A percentile compares a stretch with the other conserved stretches of the same genome.
phyloP scores from a whole-genome alignment of 2,329 filamentous ascomycete species.

The Didymosphaeria variabile region DNA sequence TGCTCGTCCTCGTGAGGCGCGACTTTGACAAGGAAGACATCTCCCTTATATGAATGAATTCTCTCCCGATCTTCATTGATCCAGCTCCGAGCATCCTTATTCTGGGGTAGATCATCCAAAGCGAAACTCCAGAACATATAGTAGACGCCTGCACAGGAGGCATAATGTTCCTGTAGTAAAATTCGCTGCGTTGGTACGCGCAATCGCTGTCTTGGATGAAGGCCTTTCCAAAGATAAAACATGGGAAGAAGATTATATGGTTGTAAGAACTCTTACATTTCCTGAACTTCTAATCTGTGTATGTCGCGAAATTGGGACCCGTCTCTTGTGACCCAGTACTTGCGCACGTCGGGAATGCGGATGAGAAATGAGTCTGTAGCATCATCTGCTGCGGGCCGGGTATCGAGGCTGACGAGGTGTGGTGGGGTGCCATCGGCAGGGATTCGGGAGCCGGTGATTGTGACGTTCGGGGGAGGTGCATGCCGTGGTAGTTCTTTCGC shows the following conservation, averaged over 20 bases:
- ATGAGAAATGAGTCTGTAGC: conserved; percentile 21
- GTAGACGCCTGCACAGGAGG: conserved; percentile 4
- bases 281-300: conserved; percentile 16
- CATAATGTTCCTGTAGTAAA: neutral
- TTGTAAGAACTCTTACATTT: conserved; percentile 4
- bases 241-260: neutral
- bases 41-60: neutral
- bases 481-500: neutral
- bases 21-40: conserved; percentile 9
- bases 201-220: neutral
- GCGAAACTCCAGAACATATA: conserved; percentile 6
- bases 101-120: conserved; percentile 8
- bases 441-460: conserved; percentile 17
- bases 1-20: neutral
- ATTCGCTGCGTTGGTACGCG: neutral
- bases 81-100: conserved; percentile 3
- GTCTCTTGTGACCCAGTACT: conserved; percentile 17
- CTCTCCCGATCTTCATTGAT: neutral
- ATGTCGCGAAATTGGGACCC: conserved; percentile 16
- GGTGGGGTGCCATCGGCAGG: conserved; percentile 18
- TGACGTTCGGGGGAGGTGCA: conserved; percentile 33
- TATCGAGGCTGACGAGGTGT: conserved; percentile 18
- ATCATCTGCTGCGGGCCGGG: neutral
- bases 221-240: neutral
- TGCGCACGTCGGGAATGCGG: conserved; percentile 21